These are phyloP conservation scores for Pichia sp. DNA, from an alignment of 1,139 yeast species.

Conservation along the genomic window DNA sequence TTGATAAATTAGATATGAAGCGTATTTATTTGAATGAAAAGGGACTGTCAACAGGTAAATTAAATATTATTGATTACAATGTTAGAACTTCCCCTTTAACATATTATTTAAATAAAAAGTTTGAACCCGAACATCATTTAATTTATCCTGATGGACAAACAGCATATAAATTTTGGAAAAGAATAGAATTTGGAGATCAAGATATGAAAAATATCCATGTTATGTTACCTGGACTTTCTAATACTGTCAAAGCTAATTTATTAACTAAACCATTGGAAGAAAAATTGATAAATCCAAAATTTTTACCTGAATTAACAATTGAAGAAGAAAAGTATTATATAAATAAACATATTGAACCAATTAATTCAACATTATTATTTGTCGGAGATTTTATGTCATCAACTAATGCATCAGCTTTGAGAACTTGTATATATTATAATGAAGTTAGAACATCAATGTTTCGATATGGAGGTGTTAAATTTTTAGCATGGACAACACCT, in stretches of 20 bases:
- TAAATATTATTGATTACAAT: slow-evolving; percentile 62
- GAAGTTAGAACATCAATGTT: slow-evolving; percentile 25
- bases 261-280: slow-evolving; percentile 19
- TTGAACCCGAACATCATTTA: slow-evolving; percentile 56
- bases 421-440: slow-evolving; percentile 27
- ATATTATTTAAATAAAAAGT: slow-evolving; percentile 46
- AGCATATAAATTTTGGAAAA: slow-evolving; percentile 35
- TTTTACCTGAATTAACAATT: slow-evolving; percentile 22
- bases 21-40: slow-evolving; percentile 34
- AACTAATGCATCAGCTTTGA: slow-evolving; percentile 57
- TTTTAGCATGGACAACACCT: slow-evolving; percentile 26
- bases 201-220: slow-evolving; percentile 18
- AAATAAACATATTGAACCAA: slow-evolving; percentile 12
- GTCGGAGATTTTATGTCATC: slow-evolving; percentile 56
- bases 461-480: slow-evolving; percentile 24
- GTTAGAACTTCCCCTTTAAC: slow-evolving; percentile 52
- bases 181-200: slow-evolving; percentile 30
- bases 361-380: slow-evolving; percentile 58
- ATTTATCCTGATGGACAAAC: slow-evolving; percentile 42
- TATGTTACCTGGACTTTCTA: slow-evolving; percentile 6
- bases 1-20: slow-evolving; percentile 39
- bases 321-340: slow-evolving; percentile 5
- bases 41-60: slow-evolving; percentile 19
- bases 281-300: slow-evolving; percentile 19
- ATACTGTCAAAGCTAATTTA: slow-evolving; percentile 15